Evolutionary conservation across 2,329 filamentous ascomycete species (phyloP).

Genomic region (Aspergillus piperis): DNA sequence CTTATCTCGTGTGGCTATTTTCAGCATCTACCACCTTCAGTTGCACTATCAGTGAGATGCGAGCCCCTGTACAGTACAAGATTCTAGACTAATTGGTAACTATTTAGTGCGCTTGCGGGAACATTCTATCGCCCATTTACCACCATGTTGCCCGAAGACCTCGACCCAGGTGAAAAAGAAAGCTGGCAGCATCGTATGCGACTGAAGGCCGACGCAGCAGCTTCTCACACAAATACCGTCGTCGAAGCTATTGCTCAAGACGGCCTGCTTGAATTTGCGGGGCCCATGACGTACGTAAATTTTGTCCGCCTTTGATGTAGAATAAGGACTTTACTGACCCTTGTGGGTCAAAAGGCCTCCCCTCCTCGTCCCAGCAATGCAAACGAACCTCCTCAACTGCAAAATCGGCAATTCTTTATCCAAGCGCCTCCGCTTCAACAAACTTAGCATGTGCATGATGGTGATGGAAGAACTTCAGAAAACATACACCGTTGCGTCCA

Average conservation of each 20-base stretch:
- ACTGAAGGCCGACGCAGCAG: constrained; percentile 27
- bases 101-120: too few relatives aligned
- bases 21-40: constrained; percentile 30
- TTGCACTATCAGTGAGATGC: constrained; percentile 27
- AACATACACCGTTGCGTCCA: constrained; percentile 30
- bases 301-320: background rate
- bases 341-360: constrained; percentile 20
- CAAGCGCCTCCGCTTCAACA: constrained; percentile 31
- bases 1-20: constrained; percentile 17
- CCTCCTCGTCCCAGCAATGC: constrained; percentile 36
- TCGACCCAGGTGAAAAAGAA: constrained; percentile 13
- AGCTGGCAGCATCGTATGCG: constrained; percentile 27
- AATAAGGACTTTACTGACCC: too few relatives aligned
- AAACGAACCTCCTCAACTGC: constrained; percentile 34
- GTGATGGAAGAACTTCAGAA: constrained; percentile 35
- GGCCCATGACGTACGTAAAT: constrained; percentile 31
- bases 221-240: constrained; percentile 29
- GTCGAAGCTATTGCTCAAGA: constrained; percentile 30
- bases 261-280: constrained; percentile 23
- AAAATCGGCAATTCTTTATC: constrained; percentile 25
- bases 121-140: constrained; percentile 32
- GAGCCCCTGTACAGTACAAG: too few relatives aligned
- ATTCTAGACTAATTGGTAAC: too few relatives aligned
- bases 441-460: constrained; percentile 35
- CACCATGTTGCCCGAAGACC: constrained; percentile 22